Conservation (phyloP, 1,139 yeast genomes). For the Debaryomyces fabryi region DNA sequence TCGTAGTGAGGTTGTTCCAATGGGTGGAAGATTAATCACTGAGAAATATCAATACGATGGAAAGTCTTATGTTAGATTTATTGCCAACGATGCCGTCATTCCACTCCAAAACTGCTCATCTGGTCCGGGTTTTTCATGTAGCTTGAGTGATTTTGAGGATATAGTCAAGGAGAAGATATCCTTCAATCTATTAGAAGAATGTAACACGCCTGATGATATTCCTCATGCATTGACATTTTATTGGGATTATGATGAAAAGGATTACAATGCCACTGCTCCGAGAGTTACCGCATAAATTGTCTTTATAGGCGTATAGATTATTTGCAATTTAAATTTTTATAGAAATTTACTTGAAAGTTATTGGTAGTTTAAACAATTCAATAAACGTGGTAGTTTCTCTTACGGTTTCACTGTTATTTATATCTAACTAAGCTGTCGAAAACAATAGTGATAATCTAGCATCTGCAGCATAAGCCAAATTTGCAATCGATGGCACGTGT, state of each 20-base stretch:
- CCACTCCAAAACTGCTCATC: constrained; percentile 52
- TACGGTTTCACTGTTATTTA: not conserved
- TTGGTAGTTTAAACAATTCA: not conserved
- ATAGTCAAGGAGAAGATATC: constrained; percentile 36
- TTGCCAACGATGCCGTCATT: constrained; percentile 59
- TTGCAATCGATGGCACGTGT: not conserved
- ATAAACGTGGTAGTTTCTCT: not conserved
- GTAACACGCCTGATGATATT: constrained; percentile 25
- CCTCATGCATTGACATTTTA: constrained; percentile 32
- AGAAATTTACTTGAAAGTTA: not conserved
- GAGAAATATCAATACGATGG: constrained; percentile 49
- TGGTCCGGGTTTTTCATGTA: constrained; percentile 65
- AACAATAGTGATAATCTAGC: not conserved
- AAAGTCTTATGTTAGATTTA: constrained; percentile 46
- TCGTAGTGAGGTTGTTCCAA: constrained; percentile 53
- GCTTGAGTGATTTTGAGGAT: constrained; percentile 40
- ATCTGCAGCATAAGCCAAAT: not conserved
- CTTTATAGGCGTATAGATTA: not conserved
- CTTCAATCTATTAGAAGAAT: constrained; percentile 33
- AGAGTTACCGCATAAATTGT: constrained; percentile 9
- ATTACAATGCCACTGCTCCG: constrained; percentile 8
- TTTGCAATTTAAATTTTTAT: not conserved
- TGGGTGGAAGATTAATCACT: constrained; percentile 55
- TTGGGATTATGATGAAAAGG: constrained; percentile 31
- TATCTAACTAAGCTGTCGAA: not conserved